Percentiles rank a stretch among this genome's conserved stretches.
Conservation (phyloP, 192 early-diverging fungal species). For the Podila verticillata region DNA sequence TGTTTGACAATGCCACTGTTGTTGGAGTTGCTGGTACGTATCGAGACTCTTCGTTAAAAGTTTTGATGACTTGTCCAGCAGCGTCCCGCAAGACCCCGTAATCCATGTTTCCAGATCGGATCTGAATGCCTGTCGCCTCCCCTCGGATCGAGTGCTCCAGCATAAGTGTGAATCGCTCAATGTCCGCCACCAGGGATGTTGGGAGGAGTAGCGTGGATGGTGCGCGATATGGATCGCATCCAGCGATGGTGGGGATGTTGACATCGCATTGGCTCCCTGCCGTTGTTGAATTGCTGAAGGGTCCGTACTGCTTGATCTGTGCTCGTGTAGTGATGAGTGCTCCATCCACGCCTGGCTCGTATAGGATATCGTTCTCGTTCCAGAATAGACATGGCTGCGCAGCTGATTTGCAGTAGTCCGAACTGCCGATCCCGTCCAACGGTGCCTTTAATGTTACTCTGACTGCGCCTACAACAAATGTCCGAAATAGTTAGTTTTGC, state of each 20-base stretch:
- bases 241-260: slow-evolving; percentile 20
- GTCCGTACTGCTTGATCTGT: slow-evolving; percentile 28
- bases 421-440: slow-evolving; percentile 13
- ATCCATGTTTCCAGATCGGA: slow-evolving; percentile 53
- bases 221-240: slow-evolving; percentile 24
- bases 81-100: slow-evolving; percentile 32
- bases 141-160: slow-evolving; percentile 56
- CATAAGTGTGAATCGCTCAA: slow-evolving; percentile 54
- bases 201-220: slow-evolving; percentile 6
- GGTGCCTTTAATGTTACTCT: slow-evolving; percentile 44
- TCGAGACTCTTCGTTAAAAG: slow-evolving; percentile 28
- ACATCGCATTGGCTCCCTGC: slow-evolving; percentile 5
- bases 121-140: slow-evolving; percentile 40
- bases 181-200: slow-evolving; percentile 48
- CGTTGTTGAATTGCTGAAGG: slow-evolving; percentile 8
- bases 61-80: slow-evolving; percentile 28
- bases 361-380: slow-evolving; percentile 43
- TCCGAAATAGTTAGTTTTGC: not conserved
- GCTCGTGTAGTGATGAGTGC: slow-evolving; percentile 51
- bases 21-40: slow-evolving; percentile 6
- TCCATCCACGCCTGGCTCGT: slow-evolving; percentile 32
- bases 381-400: slow-evolving; percentile 28
- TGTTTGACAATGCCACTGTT: not conserved
- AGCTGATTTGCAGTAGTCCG: slow-evolving; percentile 16
- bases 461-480: slow-evolving; percentile 26